Base-by-base conservation (phyloP, 768 basidiomycete genomes). In the Leucocoprinus sp. region DNA sequence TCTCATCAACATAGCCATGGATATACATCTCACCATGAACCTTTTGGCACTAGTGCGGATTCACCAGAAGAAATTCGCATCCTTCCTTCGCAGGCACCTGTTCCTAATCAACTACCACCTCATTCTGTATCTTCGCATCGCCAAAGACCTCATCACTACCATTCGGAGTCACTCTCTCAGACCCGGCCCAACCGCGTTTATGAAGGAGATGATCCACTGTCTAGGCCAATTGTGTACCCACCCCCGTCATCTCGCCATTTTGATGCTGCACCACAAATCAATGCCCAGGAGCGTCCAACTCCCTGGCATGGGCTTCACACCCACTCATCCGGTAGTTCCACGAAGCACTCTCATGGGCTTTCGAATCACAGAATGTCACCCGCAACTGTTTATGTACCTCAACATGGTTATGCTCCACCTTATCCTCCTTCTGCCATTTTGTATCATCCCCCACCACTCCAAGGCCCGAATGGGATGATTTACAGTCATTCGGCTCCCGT, bases 401-500 rank as follows among this genome's bases (percentile, higher is more conserved):
- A 69, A 43, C 70, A 70, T 52, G 62, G 67, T 21, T 64, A 55
- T n/a, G 53, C 58, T 43, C 65, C 75, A 42, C 70, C 72, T 52
- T 83, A 83, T 52, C 64, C 75, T 6, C 80, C 81, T 14, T 80
- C 80, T 11, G 67, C 72, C 0, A 74, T 82, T 47, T 74, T 74
- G 8, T 72, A 79, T 50, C 71, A 80, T 37, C 69, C 66, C 5
- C 74, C 75, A 50, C 64, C 69, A 50, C n/a, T n/a, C n/a, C 60
- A 71, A 63, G 70, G 73, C 39, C 66, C 80, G 0, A 74, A 80
- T 44, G 78, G 78, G 3, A 75, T 84, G 66, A 74, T 76, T 2
- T 77, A 83, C 57, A 83, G 81, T 45, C 78, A 82, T 43, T 83
- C 82, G n/a, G 74, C 76, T 15, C 78, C 80, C 5, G 72, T 59